Evolutionary conservation across 768 basidiomycete genomes (phyloP), one percentile per base, ranked within the genome.

Genomic region (Dentipellis fragilis): DNA sequence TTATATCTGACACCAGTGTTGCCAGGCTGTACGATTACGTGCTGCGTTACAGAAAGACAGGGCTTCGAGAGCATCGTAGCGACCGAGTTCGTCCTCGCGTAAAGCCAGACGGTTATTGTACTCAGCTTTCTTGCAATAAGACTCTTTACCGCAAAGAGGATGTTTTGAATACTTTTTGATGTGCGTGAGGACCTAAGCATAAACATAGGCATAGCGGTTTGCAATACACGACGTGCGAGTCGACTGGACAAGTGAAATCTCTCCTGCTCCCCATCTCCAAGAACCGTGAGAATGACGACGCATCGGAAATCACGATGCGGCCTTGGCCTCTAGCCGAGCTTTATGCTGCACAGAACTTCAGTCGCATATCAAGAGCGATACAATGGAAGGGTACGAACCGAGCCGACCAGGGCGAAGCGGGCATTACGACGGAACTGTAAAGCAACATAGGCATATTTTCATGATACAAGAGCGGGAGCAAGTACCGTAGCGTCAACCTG

Each of bases 351-450:
- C 54, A 23, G 37, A 40, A 29, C 52, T 55, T 54, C 55, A 34
- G 62, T 54, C 34, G 51, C 6, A 37, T 11, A 52, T 35, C 10
- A 4, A 23, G 11, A 48, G 21, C 6, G 23, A 34, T 2, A 34
- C n/a, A 19, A 1, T 55, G 14, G 22, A 36, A 34, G 47, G 45
- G 14, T 42, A 72, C 87, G 65, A 65, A 91, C 90, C 51, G 88
- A 88, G 67, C 90, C 90, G 57, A 71, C 68, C 37, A 84, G 79
- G 51, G 89, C 87, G 67, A 77, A 78, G 60, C 79, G 78, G 54
- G 87, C 80, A 68, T 93, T 93, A 68, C 85, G 84, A 69, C 89
- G 87, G 81, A 90, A 91, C 90, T 92, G 69, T 45, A 29, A 57
- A 46, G 50, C n/a, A 34, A 21, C 36, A 48, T 49, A 19, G 17